Base-by-base conservation (phyloP, 2,329 filamentous ascomycete species). In the Chrysoporthe austroafricana region DNA sequence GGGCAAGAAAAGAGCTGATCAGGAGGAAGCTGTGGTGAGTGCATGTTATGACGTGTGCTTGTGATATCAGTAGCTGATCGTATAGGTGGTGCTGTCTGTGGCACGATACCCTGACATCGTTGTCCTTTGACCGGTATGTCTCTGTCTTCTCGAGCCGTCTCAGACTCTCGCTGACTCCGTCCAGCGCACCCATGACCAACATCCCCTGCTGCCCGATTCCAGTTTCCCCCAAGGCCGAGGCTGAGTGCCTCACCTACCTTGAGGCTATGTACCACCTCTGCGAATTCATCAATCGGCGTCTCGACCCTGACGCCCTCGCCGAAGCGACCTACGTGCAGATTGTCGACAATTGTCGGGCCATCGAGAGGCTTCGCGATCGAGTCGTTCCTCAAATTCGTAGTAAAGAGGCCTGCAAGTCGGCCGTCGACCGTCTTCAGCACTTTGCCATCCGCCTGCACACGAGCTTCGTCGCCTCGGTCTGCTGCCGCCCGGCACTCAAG, bases 191-290 rank as follows among this genome's bases (percentile, higher is more conserved):
- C 1, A 88, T 90, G 82, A 89, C 88, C 32, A 86, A 85, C 73
- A 85, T 86, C 68, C 81, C 86, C 44, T 82, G 84, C 73, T 85
- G 85, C 71, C 79, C 85, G 8, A 85, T 88, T 61, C 83, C 88
- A 4, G 72, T 83, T 62, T 79, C 79, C 8, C 75, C 80, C 0
- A 79, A 75, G 0, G 75, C 81, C 36, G 73, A 78, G 0, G 79
- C 78, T 3, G 83, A 84, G 42, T 84, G 85, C 36, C 84, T 84
- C 71, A 83, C 83, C 1, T 90, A 90, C 71, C 81, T 89, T 7
- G 87, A 90, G 73, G 86, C 85, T 67, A 90, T 90, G 86, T 89
- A 89, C 71, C 84, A 87, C 70, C 83, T 90, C 34, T 88, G 86
- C 71, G 81, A 88, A 69, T 83, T 89, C 39, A 87, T 90, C 50